Base-by-base conservation (phyloP, 2,329 filamentous ascomycete species). In the Calonectria pseudoreteaudii region DNA sequence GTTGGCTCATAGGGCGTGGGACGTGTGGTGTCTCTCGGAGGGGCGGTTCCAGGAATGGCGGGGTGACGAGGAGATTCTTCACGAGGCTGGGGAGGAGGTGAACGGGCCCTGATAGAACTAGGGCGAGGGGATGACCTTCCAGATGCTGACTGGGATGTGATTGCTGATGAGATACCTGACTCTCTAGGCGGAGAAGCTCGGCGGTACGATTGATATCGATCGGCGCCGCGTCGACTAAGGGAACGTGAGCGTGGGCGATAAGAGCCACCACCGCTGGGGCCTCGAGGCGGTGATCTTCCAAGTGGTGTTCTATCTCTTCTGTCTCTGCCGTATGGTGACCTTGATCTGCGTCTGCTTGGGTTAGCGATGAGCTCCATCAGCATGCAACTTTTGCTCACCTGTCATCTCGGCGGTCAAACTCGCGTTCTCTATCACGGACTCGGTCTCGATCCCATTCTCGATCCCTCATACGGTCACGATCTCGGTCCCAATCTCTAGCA, bases 211-310 rank as follows among this genome's bases (percentile, higher is more conserved):
- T 83, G 86, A 81, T 85, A 86, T 76, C 85, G 80, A 66, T 87
- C 85, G 44, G 82, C 88, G 67, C 80, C 87, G 56, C 88, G 86
- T 53, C 89, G 87, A 64, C 87, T 87, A 18, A 86, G 85, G 60
- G 86, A 89, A 53, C 89, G 86, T 52, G 90, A 90, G 41, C 89
- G 87, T n/a, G 86, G 88, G 70, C 90, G 86, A 76, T 89, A 91
- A 3, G 87, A 84, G 69, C 84, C 86, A 49, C 87, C 85, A 13
- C 84, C 68, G 3, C 65, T 62, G 1, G 84, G 73, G 16, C 75
- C 81, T 31, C 78, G 66, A 10, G 80, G 79, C 26, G 83, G 80
- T 2, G 80, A 81, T 66, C 80, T 80, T 28, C 78, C 76, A 7
- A 76, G 77, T 23, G 83, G 83, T n/a, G 73, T 82, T 75, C 83